Base-by-base conservation (phyloP, 73 alveolate species). In the Paramecium sonneborni region DNA sequence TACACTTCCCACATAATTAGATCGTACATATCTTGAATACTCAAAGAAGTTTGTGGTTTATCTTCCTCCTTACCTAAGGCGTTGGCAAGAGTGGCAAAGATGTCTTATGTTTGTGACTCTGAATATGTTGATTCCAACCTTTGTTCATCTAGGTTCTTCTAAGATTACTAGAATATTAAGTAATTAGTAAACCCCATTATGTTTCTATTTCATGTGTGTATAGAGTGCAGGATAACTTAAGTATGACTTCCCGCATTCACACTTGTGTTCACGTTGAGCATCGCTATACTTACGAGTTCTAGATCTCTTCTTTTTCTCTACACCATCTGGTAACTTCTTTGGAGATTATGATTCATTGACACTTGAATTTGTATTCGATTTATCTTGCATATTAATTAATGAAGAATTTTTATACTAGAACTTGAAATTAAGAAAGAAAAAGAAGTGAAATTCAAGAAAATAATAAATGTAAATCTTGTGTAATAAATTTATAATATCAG, bases 151-250 rank as follows among this genome's bases (percentile, higher is more conserved):
- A 62, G 84, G 84, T 62, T 62, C 84, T 62, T 62, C 23, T 7
- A 30, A 30, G 84, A 62, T 62, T 62, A 62, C 44, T 62, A 62
- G 14, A 52, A 8, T 52, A 52, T 52, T 52, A 52, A 14, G 30
- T 52, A 9, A 28, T 12, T 72, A 30, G 48, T 18, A 88, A 39
- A 37, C 57, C 23, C 99, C 99, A 85, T 95, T 96, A 88, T 98
- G 99, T 93, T 98, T 98, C 32, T 98, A 85, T 95, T 97, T 98
- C 92, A 96, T 95, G 87, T 98, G 99, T 23, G 99, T 98, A 93
- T 98, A 98, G 56, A 98, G 98, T 3, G 99, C 99, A 44, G 99
- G 99, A 94, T 98, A 98, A 57, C 98, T 92, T 70, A 98, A 95
- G 95, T 98, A 98, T 87, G 97, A 96, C 95, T 98, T 98, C 44